Percentiles rank a stretch among this genome's conserved stretches.
phyloP scores from a whole-genome alignment of 2,329 filamentous ascomycete species.

The Penicillium brasilianum region DNA sequence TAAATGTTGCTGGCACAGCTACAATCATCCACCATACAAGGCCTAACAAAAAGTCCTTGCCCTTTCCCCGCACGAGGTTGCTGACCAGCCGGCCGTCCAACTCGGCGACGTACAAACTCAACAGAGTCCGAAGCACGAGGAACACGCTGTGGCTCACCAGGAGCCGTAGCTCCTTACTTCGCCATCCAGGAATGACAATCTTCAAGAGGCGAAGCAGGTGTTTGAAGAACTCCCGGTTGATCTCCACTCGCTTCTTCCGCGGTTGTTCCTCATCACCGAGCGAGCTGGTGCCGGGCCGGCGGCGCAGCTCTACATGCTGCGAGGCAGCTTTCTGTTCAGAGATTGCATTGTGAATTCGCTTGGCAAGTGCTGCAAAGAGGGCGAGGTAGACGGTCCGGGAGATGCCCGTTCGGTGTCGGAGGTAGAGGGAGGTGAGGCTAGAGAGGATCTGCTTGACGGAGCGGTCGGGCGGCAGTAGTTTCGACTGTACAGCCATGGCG shows the following conservation, averaged over 20 bases:
- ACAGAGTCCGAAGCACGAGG: conserved; percentile 83
- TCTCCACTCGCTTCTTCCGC: conserved; percentile 77
- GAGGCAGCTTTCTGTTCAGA: conserved; percentile 90
- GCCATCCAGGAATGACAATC: conserved; percentile 90
- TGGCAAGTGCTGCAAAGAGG: conserved; percentile 77
- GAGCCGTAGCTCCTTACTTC: conserved; percentile 83
- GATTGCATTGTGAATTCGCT: conserved; percentile 89
- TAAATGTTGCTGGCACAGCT: conserved; percentile 93
- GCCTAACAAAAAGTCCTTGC: conserved; percentile 83
- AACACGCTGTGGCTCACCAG: conserved; percentile 93
- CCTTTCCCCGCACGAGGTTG: conserved; percentile 86
- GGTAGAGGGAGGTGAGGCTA: conserved; percentile 73
- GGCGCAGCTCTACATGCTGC: conserved; percentile 66
- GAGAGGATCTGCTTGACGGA: conserved; percentile 69
- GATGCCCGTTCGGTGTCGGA: conserved; percentile 79
- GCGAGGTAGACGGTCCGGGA: conserved; percentile 83
- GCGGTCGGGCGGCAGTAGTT: conserved; percentile 67
- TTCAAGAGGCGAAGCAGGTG: conserved; percentile 76
- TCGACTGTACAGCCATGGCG: conserved; percentile 76
- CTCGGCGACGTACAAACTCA: conserved; percentile 94
- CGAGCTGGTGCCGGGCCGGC: conserved; percentile 55
- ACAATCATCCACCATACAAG: conserved; percentile 99
- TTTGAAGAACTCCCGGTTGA: conserved; percentile 85
- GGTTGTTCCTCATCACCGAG: conserved; percentile 40
- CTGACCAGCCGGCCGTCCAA: conserved; percentile 94